These are phyloP conservation scores for Cytidiella melzeri DNA, from an alignment of 768 basidiomycete genomes.

Conservation along the genomic window DNA sequence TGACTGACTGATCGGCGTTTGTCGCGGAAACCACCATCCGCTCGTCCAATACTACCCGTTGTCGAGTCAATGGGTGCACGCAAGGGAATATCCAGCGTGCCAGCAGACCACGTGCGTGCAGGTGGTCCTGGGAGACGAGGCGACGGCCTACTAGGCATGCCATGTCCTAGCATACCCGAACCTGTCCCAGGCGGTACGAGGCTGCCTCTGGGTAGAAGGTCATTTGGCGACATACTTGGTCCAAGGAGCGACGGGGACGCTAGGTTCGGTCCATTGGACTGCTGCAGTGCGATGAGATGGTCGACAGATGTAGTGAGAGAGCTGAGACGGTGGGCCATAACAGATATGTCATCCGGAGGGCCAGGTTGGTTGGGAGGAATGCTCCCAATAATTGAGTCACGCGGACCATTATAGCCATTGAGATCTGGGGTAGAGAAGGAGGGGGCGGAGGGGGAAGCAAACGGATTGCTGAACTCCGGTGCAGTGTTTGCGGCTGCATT, in stretches of 20 bases:
- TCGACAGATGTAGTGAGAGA: conserved; percentile 81
- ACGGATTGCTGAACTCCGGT: conserved; percentile 83
- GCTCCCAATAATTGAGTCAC: conserved; percentile 58
- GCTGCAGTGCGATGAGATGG: conserved; percentile 72
- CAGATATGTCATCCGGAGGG: conserved; percentile 63
- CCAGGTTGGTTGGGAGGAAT: conserved; percentile 68
- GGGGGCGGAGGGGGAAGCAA: conserved; percentile 40
- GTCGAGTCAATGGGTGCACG: conserved; percentile 38
- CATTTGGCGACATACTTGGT: conserved; percentile 6
- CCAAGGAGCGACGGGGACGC: background rate
- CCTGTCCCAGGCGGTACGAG: conserved; percentile 32
- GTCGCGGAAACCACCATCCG: conserved; percentile 44
- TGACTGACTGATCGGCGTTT: conserved; percentile 73
- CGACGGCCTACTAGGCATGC: conserved; percentile 51
- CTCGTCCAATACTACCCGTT: conserved; percentile 28
- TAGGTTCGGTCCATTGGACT: conserved; percentile 35
- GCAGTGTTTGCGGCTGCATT: conserved; percentile 14
- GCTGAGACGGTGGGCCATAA: conserved; percentile 73
- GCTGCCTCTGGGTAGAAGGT: background rate
- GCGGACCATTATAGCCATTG: conserved; percentile 36
- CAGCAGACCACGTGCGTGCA: conserved; percentile 81
- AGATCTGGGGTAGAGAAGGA: conserved; percentile 13
- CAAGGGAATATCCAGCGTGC: conserved; percentile 67
- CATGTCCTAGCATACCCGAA: conserved; percentile 35
- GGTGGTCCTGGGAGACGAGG: conserved; percentile 64